Conservation (phyloP, 345 rosid species). For the Salix suchowensis region DNA sequence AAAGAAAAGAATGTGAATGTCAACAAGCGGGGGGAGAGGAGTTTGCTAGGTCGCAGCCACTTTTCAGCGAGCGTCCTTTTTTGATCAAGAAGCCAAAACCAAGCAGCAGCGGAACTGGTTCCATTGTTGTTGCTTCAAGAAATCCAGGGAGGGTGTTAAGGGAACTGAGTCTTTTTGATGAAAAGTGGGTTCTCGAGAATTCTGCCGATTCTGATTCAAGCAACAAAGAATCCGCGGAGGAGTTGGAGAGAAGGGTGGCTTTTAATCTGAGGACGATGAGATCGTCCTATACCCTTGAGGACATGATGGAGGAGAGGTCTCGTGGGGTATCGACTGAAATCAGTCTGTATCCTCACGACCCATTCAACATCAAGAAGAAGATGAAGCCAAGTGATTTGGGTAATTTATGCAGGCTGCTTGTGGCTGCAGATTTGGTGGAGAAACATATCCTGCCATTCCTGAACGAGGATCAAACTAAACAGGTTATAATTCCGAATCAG, state of each 20-base stretch:
- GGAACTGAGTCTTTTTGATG: not conserved
- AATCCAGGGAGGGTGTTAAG: not conserved
- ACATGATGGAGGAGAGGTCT: not conserved
- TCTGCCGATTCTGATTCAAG: not conserved
- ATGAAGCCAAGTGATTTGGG: not conserved
- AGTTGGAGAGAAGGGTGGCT: not conserved
- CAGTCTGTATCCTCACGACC: not conserved
- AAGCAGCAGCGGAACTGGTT: not conserved
- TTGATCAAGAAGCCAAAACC: not conserved
- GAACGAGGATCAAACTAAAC: not conserved
- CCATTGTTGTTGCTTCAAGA: not conserved
- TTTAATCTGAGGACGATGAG: not conserved
- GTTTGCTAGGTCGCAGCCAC: not conserved
- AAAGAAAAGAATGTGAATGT: not conserved
- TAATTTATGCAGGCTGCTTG: not conserved
- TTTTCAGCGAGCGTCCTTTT: not conserved
- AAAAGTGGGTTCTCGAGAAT: not conserved
- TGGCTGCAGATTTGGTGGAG: not conserved
- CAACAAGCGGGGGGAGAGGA: not conserved
- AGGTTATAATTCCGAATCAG: not conserved
- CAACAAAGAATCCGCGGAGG: not conserved
- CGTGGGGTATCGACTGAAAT: not conserved
- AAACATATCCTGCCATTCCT: not conserved
- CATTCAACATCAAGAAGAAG: constrained; percentile 9
- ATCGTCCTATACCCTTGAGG: not conserved